These are phyloP conservation scores for Pinus taeda DNA, from an alignment of 75 land plant species.

Conservation along the genomic window DNA sequence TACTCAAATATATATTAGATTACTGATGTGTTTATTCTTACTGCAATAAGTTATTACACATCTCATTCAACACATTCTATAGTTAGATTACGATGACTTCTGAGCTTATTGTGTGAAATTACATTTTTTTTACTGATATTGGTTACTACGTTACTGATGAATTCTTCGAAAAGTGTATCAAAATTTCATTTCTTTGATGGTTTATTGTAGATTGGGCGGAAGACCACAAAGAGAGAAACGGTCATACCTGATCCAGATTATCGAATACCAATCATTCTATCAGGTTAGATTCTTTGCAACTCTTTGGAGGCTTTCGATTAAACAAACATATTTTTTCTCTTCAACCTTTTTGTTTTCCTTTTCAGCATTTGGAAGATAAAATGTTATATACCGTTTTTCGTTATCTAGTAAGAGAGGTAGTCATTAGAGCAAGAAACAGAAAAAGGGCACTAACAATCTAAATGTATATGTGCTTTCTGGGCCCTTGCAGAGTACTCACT, in stretches of 20 bases:
- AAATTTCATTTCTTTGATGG: background rate
- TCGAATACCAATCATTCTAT: conserved; percentile 63
- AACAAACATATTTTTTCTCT: background rate
- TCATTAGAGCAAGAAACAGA: background rate
- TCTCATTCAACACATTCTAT: too few relatives aligned
- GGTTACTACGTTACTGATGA: background rate
- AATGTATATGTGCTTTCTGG: background rate
- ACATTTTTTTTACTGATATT: background rate
- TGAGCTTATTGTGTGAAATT: background rate
- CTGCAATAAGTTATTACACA: too few relatives aligned
- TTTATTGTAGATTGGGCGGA: conserved; percentile 44
- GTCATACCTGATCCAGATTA: conserved; percentile 93
- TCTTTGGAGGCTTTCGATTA: background rate
- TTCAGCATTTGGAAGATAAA: background rate
- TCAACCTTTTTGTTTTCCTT: conserved; percentile 6
- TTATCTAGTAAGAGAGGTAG: background rate
- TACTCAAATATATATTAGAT: too few relatives aligned
- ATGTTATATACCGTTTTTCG: background rate
- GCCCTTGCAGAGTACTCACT: background rate
- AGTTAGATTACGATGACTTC: background rate
- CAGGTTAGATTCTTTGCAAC: conserved; percentile 39
- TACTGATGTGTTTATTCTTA: too few relatives aligned
- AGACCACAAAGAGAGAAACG: conserved; percentile 47
- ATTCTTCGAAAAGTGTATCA: background rate
- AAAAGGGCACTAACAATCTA: background rate